Base-by-base conservation (phyloP, 2,329 filamentous ascomycete genomes). In the Rhynchosporium graminicola region DNA sequence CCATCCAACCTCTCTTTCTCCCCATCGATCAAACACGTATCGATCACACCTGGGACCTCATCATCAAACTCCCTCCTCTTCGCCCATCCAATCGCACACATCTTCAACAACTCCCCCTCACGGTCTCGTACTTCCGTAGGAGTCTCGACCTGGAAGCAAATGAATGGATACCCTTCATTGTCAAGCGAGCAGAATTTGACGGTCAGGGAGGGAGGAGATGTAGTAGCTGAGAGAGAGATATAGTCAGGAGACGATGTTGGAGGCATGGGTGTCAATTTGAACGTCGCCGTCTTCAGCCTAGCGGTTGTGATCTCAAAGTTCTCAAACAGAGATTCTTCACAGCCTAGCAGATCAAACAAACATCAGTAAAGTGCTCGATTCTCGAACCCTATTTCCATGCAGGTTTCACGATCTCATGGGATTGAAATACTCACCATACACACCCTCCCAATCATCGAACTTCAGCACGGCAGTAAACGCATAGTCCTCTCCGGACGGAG, bases 41-140 rank as follows among this genome's bases (percentile, higher is more conserved):
- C 20, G 12, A 7, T 46, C 3, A 36, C 12, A 15, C 15, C 29
- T 9, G 43, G 40, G 3, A 47, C n/a, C 56, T 58, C 43, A 40
- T 58, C 56, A 29, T 58, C 56, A 40, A 38, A 58, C 43, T 58
- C 56, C n/a, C 56, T 36, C 31, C 56, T 58, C 31, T 58, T 58
- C 28, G 56, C 43, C 56, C 56, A 58, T 28, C 43, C 56, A 3
- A 58, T 31, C 1, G 38, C 54, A 57, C 54, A 46, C 54, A 45
- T 46, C 26, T 57, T 12, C 28, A 33, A 4, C 20, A 3, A 9
- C 56, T 28, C 31, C 15, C 43, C 56, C 7, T 48, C 9, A 1
- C 28, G 15, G 8, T 40, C 56, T 15, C 13, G 9, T 9, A 57
- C 31, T 31, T 36, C 20, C 2, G 31, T 36, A 13, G 15, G 20